Conservation (phyloP, 345 rosid genomes). For the Eutrema japonicum region DNA sequence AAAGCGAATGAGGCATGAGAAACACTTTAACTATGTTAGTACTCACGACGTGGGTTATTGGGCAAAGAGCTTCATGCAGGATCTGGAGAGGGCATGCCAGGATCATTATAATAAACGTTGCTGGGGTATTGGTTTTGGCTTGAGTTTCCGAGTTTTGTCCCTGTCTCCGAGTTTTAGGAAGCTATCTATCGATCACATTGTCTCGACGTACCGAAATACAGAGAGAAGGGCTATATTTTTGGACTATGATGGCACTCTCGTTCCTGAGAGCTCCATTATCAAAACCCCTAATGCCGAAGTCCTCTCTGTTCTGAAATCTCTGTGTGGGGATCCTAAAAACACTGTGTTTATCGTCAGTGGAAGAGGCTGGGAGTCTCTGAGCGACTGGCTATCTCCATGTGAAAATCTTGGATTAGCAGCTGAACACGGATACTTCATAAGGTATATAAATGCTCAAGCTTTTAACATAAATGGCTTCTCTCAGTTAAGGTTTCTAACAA, state of each 20-base stretch:
- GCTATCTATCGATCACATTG: slow-evolving; percentile 63
- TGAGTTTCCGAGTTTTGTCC: slow-evolving; percentile 71
- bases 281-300: slow-evolving; percentile 66
- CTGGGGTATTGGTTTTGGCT: slow-evolving; percentile 81
- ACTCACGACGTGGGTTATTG: slow-evolving; percentile 79
- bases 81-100: slow-evolving; percentile 70
- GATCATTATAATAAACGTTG: slow-evolving; percentile 77
- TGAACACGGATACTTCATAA: slow-evolving; percentile 74
- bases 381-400: slow-evolving; percentile 75
- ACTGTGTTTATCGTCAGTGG: slow-evolving; percentile 78
- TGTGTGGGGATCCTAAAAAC: slow-evolving; percentile 70
- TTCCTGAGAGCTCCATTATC: slow-evolving; percentile 62
- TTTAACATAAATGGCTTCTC: not conserved
- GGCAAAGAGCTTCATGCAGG: slow-evolving; percentile 75
- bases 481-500: not conserved
- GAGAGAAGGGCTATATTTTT: slow-evolving; percentile 75
- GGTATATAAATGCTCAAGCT: slow-evolving; percentile 44
- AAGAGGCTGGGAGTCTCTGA: slow-evolving; percentile 61
- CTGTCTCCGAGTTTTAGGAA: slow-evolving; percentile 75
- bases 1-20: slow-evolving; percentile 75
- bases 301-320: slow-evolving; percentile 55
- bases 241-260: slow-evolving; percentile 79
- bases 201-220: slow-evolving; percentile 59
- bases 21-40: slow-evolving; percentile 74
- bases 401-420: slow-evolving; percentile 85